These are phyloP conservation scores for Ambrosiella cleistominuta DNA, from an alignment of 2,329 filamentous ascomycete genomes.

Conservation along the genomic window DNA sequence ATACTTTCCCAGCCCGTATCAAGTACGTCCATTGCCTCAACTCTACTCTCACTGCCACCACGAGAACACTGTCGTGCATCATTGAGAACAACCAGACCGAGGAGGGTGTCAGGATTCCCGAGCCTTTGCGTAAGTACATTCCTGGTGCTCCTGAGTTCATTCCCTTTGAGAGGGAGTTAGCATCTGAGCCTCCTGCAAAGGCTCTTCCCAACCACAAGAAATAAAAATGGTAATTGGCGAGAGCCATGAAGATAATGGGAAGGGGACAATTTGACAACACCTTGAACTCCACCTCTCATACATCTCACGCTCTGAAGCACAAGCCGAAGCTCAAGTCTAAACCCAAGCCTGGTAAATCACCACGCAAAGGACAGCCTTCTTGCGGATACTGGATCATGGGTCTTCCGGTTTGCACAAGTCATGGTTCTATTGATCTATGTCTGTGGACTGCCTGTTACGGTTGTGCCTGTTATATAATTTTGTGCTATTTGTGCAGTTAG, in stretches of 20 bases:
- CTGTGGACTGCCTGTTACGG: too few species aligned
- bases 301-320: too few species aligned
- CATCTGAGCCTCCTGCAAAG: conserved; percentile 40
- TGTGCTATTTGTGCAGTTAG: too few species aligned
- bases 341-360: too few species aligned
- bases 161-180: conserved; percentile 69
- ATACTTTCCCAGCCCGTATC: conserved; percentile 35
- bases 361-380: too few species aligned
- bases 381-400: too few species aligned
- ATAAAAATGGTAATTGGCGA: neutral
- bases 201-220: conserved; percentile 18
- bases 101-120: conserved; percentile 66
- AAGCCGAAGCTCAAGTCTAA: too few species aligned
- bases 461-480: too few species aligned
- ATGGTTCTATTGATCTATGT: too few species aligned
- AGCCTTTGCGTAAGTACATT: conserved; percentile 74
- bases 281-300: too few species aligned
- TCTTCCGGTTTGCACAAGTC: too few species aligned
- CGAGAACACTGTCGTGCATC: conserved; percentile 81
- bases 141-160: conserved; percentile 80
- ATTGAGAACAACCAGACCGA: conserved; percentile 94
- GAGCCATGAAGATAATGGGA: neutral
- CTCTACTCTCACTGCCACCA: conserved; percentile 76
- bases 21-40: conserved; percentile 90
- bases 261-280: too few species aligned